These are phyloP conservation scores for Barnettozyma californica DNA, from an alignment of 805 yeast genomes.

Conservation along the genomic window DNA sequence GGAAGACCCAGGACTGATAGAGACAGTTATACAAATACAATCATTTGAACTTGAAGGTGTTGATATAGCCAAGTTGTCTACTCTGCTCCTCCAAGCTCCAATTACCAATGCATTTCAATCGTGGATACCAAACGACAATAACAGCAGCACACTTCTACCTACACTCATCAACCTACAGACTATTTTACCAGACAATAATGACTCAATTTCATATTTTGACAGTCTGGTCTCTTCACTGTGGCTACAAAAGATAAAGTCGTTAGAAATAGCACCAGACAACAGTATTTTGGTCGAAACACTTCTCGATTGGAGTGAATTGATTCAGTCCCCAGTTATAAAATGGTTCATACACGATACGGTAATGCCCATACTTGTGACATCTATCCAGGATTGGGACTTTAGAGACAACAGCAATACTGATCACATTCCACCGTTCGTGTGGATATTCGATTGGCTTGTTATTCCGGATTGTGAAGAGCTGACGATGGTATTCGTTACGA, in stretches of 20 bases:
- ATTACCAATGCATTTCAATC: constrained; percentile 15
- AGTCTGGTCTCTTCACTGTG: constrained; percentile 31
- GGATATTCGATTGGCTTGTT: constrained; percentile 38
- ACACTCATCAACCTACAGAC: constrained; percentile 26
- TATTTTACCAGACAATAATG: constrained; percentile 8
- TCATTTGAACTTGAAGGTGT: background rate
- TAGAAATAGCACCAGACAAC: background rate
- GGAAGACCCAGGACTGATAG: background rate
- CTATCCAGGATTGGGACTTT: constrained; percentile 33
- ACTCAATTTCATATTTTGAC: constrained; percentile 27
- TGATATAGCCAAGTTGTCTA: constrained; percentile 13
- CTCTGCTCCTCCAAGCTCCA: constrained; percentile 20
- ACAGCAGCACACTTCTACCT: constrained; percentile 26
- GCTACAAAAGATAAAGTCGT: constrained; percentile 28
- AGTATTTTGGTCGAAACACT: constrained; percentile 12
- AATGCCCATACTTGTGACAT: constrained; percentile 32
- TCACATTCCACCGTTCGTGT: constrained; percentile 20
- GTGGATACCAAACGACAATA: constrained; percentile 37
- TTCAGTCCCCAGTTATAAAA: constrained; percentile 27
- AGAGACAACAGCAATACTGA: background rate
- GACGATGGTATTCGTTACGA: constrained; percentile 19
- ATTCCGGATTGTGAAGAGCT: constrained; percentile 21
- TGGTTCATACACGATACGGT: constrained; percentile 29
- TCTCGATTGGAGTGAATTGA: constrained; percentile 36
- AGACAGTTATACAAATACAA: background rate